A percentile compares a stretch with the other conserved stretches of the same genome.
Conservation (phyloP, 257 asterid species). For the Fraxinus americana region DNA sequence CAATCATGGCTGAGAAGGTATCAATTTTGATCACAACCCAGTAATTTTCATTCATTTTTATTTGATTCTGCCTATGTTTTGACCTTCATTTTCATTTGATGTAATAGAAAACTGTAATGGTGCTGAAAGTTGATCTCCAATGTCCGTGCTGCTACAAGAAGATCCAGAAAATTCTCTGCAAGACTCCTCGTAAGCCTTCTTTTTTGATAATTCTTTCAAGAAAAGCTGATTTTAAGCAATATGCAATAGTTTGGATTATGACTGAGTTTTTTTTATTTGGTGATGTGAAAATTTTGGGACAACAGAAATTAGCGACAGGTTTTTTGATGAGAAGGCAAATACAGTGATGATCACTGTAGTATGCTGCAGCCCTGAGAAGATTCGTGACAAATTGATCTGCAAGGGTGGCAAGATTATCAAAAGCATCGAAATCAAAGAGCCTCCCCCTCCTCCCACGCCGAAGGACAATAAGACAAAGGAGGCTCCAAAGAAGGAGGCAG, state of each 20-base stretch:
- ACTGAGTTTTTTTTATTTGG: slow-evolving; percentile 6
- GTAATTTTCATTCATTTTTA: neutral
- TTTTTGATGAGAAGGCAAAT: slow-evolving; percentile 61
- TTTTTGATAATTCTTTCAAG: neutral
- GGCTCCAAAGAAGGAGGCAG: slow-evolving; percentile 17
- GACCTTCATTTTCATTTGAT: neutral
- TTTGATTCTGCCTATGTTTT: neutral
- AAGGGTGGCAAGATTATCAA: slow-evolving; percentile 63
- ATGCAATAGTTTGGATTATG: neutral
- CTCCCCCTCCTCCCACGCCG: slow-evolving; percentile 26
- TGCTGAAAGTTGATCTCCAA: slow-evolving; percentile 83
- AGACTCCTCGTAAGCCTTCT: slow-evolving; percentile 66
- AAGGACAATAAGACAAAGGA: slow-evolving; percentile 20
- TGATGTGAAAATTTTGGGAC: slow-evolving; percentile 32
- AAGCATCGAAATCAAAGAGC: slow-evolving; percentile 59
- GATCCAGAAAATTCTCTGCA: slow-evolving; percentile 76
- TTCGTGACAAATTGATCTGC: slow-evolving; percentile 70
- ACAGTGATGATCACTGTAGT: slow-evolving; percentile 61
- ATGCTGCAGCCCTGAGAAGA: slow-evolving; percentile 72
- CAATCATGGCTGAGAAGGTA: slow-evolving; percentile 47
- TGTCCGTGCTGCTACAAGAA: slow-evolving; percentile 87
- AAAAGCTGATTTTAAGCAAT: neutral
- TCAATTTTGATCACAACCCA: neutral
- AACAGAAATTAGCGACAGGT: slow-evolving; percentile 72
- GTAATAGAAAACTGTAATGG: slow-evolving; percentile 61